Conservation (phyloP, 768 basidiomycete genomes). For the Termitomyces sp. region DNA sequence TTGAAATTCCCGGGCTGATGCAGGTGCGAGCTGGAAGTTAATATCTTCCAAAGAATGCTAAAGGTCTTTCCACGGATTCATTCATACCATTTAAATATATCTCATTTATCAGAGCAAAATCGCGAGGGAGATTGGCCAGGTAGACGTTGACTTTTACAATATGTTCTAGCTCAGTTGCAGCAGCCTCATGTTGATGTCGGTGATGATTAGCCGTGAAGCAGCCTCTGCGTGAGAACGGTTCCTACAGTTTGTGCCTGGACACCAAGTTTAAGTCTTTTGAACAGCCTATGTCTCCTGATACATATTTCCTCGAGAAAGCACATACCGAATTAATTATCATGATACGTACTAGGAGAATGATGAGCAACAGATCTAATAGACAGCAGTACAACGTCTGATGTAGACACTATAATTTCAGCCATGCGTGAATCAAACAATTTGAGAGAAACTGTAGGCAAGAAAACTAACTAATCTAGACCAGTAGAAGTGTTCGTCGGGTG, state of each 20-base stretch:
- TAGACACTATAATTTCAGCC: conserved; percentile 20
- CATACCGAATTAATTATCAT: too few relatives aligned
- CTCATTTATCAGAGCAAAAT: conserved; percentile 34
- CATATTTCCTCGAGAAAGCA: too few relatives aligned
- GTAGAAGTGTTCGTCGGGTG: background rate
- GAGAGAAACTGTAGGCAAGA: background rate
- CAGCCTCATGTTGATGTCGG: conserved; percentile 23
- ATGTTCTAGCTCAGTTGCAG: conserved; percentile 31
- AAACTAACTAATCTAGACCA: background rate
- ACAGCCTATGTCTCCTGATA: conserved; percentile 21
- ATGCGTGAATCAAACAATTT: background rate
- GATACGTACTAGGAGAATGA: too few relatives aligned
- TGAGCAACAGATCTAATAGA: conserved; percentile 31
- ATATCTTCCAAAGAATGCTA: conserved; percentile 41
- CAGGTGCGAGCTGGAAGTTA: conserved; percentile 53
- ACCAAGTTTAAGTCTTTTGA: conserved; percentile 16
- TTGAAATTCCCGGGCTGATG: conserved; percentile 48
- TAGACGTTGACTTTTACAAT: conserved; percentile 35
- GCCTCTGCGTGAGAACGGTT: background rate
- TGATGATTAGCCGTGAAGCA: background rate
- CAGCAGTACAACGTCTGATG: conserved; percentile 26
- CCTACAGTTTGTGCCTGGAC: conserved; percentile 30
- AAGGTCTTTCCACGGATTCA: background rate
- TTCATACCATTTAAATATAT: conserved; percentile 26
- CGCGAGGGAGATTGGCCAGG: conserved; percentile 28